Evolutionary conservation across 2,329 filamentous ascomycete genomes (phyloP).

Genomic region (Cordyceps sp.): DNA sequence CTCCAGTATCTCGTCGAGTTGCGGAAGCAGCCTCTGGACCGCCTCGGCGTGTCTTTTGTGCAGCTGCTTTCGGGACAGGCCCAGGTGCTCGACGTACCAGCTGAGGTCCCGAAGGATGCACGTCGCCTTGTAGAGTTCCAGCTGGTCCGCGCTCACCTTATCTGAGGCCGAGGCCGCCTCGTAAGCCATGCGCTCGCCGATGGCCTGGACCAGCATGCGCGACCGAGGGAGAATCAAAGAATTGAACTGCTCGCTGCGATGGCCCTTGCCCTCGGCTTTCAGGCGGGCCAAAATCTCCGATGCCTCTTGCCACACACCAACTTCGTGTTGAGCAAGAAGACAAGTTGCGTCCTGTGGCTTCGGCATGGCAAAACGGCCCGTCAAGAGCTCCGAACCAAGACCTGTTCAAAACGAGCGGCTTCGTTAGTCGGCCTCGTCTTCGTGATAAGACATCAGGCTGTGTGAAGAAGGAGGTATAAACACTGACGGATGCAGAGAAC

Average conservation of each 20-base stretch:
- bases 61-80: neutral
- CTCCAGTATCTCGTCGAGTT: conserved; percentile 1
- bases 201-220: conserved; percentile 8
- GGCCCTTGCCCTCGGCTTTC: neutral
- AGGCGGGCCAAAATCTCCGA: conserved; percentile 3
- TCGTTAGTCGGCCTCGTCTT: too few relatives aligned
- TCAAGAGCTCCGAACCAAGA: conserved; percentile 9
- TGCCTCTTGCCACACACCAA: conserved; percentile 8
- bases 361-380: conserved; percentile 8
- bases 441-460: conserved; percentile 3
- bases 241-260: conserved; percentile 8
- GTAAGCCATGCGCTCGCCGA: conserved; percentile 13
- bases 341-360: conserved; percentile 3
- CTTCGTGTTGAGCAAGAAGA: conserved; percentile 8
- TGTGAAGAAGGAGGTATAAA: neutral
- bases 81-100: conserved; percentile 5
- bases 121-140: conserved; percentile 3
- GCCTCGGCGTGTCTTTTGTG: neutral
- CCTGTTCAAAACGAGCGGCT: too few relatives aligned
- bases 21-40: neutral
- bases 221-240: conserved; percentile 9
- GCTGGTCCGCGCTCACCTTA: conserved; percentile 1
- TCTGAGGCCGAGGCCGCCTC: conserved; percentile 6
- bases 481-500: conserved; percentile 13
- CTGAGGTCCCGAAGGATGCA: conserved; percentile 4